These are phyloP conservation scores for Penicillium egyptiacum DNA, from an alignment of 495 filamentous ascomycete species.

Conservation along the genomic window DNA sequence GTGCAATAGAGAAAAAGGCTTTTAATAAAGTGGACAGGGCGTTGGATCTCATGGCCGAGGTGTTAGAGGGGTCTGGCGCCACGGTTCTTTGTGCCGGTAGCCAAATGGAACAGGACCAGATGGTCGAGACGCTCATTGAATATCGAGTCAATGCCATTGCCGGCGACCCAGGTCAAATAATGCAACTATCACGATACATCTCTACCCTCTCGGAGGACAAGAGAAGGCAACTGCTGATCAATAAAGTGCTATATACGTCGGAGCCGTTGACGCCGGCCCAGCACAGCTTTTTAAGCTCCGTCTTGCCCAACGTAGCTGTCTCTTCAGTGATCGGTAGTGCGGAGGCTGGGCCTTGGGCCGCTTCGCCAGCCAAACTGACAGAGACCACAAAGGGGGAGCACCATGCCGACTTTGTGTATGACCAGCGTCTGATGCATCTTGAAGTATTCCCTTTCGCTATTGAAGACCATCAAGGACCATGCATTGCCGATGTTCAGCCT, in stretches of 20 bases:
- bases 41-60: slow-evolving; percentile 22
- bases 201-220: slow-evolving; percentile 19
- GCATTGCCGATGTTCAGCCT: background rate
- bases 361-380: slow-evolving; percentile 18
- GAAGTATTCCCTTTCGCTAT: background rate
- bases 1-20: too few relatives aligned
- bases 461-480: background rate
- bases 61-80: slow-evolving; percentile 20
- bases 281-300: slow-evolving; percentile 8
- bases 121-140: slow-evolving; percentile 17
- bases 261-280: slow-evolving; percentile 26
- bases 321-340: slow-evolving; percentile 32
- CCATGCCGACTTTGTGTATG: slow-evolving; percentile 32
- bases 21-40: too few relatives aligned
- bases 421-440: slow-evolving; percentile 24
- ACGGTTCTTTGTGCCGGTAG: slow-evolving; percentile 30
- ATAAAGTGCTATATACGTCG: slow-evolving; percentile 32
- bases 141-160: slow-evolving; percentile 31
- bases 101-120: slow-evolving; percentile 17
- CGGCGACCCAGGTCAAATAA: slow-evolving; percentile 27
- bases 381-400: background rate
- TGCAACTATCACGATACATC: slow-evolving; percentile 26
- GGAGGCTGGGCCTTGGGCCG: slow-evolving; percentile 30
- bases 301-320: slow-evolving; percentile 21
- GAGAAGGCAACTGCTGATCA: slow-evolving; percentile 10